Base-by-base conservation (phyloP, 2,329 filamentous ascomycete species). In the Dothideomycetidae sp. region DNA sequence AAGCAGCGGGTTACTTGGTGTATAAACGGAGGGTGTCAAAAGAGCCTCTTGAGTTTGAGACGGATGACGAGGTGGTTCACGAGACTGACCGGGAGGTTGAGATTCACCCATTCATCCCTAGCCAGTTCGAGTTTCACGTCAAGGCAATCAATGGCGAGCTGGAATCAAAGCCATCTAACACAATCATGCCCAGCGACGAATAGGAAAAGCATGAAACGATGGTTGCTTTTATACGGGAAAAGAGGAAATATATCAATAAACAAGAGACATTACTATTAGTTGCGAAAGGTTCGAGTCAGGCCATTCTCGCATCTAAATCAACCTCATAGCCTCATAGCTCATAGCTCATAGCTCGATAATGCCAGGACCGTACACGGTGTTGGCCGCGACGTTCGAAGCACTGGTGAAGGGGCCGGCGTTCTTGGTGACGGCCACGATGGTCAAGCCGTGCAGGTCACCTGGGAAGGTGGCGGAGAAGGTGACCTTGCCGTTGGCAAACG, bases 391-490 rank as follows among this genome's bases (percentile, higher is more conserved):
- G 3, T 52, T 57, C 42, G 53, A 53, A 1, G 46, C 47, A 3
- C 47, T 54, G 21, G 21, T 26, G 28, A 73, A 58, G 11, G 61
- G 41, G 31, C 55, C 55, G 3, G 45, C 45, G 3, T 50, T 53
- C 11, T 53, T 59, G 0, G 64, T 66, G n/a, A 74, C 55, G 21
- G 63, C 61, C 1, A 66, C 67, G 40, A 73, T 61, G 3, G 64
- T 68, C 23, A 73, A 46, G 0, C 68, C 69, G n/a, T 26, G 7
- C 51, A 71, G 63, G 17, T 65, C 39, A 40, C 64, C 61, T 18
- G 61, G 60, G 42, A 62, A 73, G 2, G 67, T 70, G 2, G 69
- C 70, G 11, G 65, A 48, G 44, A 75, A 71, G 1, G 53, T 56
- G 12, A 70, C 54, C 11, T 47, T 53, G 4, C 54, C 50, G 5